Evolutionary conservation across 345 rosid genomes (phyloP).

Genomic region (Garcia nutans): DNA sequence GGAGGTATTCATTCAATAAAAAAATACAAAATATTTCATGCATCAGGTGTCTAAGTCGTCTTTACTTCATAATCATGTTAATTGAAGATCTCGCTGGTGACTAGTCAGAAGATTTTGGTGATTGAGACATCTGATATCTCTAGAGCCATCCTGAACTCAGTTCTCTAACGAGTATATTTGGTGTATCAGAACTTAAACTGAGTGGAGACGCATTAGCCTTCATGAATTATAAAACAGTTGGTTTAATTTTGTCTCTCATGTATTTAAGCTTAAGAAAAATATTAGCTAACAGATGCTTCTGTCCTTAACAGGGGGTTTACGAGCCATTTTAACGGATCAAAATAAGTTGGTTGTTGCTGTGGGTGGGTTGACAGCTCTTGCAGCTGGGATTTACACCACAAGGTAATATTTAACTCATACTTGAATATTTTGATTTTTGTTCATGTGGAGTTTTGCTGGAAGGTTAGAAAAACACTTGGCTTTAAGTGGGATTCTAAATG

Average conservation of each 20-base stretch:
- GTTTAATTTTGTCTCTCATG: slow-evolving; percentile 3
- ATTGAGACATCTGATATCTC: not conserved
- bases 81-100: not conserved
- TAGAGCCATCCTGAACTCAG: not conserved
- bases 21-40: not conserved
- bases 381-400: slow-evolving; percentile 95
- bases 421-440: not conserved
- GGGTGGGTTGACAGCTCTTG: slow-evolving; percentile 96
- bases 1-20: slow-evolving; percentile 53
- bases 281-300: slow-evolving; percentile 12
- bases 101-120: not conserved
- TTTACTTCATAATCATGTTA: not conserved
- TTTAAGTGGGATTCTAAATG: not conserved
- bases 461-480: not conserved
- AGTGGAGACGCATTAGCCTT: slow-evolving; percentile 9
- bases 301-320: slow-evolving; percentile 67
- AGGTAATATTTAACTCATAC: slow-evolving; percentile 44
- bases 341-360: slow-evolving; percentile 92
- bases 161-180: not conserved
- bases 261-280: slow-evolving; percentile 16
- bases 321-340: slow-evolving; percentile 90
- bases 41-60: not conserved
- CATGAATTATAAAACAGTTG: not conserved
- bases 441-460: not conserved
- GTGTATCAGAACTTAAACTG: slow-evolving; percentile 1